These are phyloP conservation scores for Boechera stricta DNA, from an alignment of 345 rosid species.

Conservation along the genomic window DNA sequence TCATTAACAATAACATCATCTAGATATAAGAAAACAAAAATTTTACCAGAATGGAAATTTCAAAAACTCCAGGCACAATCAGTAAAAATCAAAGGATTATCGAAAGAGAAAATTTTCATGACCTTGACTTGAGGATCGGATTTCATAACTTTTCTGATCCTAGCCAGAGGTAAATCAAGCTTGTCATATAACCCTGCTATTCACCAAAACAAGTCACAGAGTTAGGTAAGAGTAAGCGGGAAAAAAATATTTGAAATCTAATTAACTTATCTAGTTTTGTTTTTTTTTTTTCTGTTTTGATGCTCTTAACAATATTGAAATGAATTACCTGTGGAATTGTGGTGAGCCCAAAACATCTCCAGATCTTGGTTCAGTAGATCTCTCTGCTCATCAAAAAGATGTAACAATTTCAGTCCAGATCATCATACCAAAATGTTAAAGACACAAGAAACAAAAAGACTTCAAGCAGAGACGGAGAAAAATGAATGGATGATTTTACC, in stretches of 20 bases:
- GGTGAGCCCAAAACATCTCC: background rate
- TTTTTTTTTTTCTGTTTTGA: background rate
- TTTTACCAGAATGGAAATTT: background rate
- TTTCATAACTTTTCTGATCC: constrained; percentile 18
- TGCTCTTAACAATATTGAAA: background rate
- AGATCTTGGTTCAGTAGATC: background rate
- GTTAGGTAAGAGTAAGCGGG: background rate
- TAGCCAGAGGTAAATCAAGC: background rate
- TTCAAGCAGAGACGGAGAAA: background rate
- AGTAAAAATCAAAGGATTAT: background rate
- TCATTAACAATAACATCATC: background rate
- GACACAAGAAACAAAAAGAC: background rate
- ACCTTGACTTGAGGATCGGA: constrained; percentile 20
- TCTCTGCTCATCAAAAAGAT: background rate
- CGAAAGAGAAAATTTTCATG: background rate
- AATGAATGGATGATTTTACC: background rate
- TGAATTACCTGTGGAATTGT: background rate
- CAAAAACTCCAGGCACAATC: background rate
- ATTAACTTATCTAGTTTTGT: background rate
- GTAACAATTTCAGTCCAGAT: background rate
- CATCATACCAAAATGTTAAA: background rate
- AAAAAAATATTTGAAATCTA: background rate
- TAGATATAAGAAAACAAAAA: background rate
- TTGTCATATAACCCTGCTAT: background rate
- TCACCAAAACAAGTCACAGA: constrained; percentile 1